These are phyloP conservation scores for Dimargaris cristalligena DNA, from an alignment of 192 early-diverging fungal genomes.

Conservation along the genomic window DNA sequence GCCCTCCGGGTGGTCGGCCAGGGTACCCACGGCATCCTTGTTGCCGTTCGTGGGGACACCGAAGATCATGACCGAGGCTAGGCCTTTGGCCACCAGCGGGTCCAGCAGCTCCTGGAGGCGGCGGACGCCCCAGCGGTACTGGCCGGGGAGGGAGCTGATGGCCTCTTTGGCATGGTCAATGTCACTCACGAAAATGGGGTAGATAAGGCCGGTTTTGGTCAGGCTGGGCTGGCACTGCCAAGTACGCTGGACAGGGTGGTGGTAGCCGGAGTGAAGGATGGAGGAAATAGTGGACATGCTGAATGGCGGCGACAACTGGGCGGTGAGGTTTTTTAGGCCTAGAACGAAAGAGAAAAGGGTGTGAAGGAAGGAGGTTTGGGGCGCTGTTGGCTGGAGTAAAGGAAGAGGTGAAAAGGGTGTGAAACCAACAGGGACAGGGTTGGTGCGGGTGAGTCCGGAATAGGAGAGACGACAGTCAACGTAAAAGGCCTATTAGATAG, in stretches of 20 bases:
- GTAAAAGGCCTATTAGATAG: too few relatives aligned
- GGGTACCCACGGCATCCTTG: constrained; percentile 63
- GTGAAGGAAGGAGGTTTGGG: too few relatives aligned
- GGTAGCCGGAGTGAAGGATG: constrained; percentile 76
- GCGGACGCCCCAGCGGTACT: constrained; percentile 70
- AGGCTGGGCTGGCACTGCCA: constrained; percentile 65
- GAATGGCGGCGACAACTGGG: too few relatives aligned
- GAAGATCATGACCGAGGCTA: constrained; percentile 77
- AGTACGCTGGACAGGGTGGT: constrained; percentile 56
- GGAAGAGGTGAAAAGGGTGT: too few relatives aligned
- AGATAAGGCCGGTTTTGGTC: constrained; percentile 65
- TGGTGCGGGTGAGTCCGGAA: too few relatives aligned
- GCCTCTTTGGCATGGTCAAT: constrained; percentile 51
- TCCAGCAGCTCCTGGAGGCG: constrained; percentile 52
- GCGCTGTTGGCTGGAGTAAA: too few relatives aligned
- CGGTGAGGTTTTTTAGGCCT: too few relatives aligned
- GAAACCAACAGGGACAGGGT: too few relatives aligned
- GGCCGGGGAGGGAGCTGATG: constrained; percentile 72
- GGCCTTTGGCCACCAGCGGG: constrained; percentile 77
- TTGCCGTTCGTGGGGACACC: constrained; percentile 62
- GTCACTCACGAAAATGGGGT: constrained; percentile 88
- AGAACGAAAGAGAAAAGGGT: too few relatives aligned
- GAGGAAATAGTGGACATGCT: constrained; percentile 28
- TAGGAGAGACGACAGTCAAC: too few relatives aligned
- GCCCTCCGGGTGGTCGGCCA: constrained; percentile 63